Evolutionary conservation across 352 stramenopile genomes (phyloP), one percentile per base, ranked within the genome.

Genomic region (Phytopythium kandeliae): DNA sequence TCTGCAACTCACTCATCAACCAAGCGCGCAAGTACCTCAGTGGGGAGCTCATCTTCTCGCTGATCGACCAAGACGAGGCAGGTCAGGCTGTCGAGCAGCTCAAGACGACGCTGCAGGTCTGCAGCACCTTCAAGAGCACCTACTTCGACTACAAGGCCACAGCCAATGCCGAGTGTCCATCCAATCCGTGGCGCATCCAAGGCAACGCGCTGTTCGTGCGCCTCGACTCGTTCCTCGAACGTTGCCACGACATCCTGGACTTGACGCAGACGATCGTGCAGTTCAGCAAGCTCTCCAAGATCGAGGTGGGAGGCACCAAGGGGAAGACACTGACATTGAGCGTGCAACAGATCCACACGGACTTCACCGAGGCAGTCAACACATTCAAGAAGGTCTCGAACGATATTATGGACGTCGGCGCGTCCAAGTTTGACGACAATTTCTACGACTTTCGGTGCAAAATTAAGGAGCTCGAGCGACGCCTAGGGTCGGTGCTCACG

Each of bases 61-160:
- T 98, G 1, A 98, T 99, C 51, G 95, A 99, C 48, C 91, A 98
- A 54, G 96, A 98, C 31, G 95, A 99, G 59, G 92, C 95, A 1
- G 82, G 76, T 16, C 71, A 95, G 54, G 96, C 94, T 4, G 85
- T 99, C 0, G 90, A 98, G 43, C 89, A 98, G 62, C 74, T 99
- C 6, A 97, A 97, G 68, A 97, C 80, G 0, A 97, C 86, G 19
- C 50, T 97, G 5, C 82, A 94, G 49, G 92, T 99, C 13, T 99
- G 96, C 65, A 92, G 81, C 40, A 85, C 85, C 22, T 99, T 99
- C 85, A 99, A 99, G 68, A 93, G 69, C 54, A 98, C 85, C n/a
- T 99, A 99, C 64, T 96, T 97, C 61, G 92, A 98, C 71, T 99
- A 98, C 78, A 98, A 98, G 62, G 81, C 86, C n/a, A 98, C 85